Evolutionary conservation across 768 basidiomycete genomes (phyloP).

Genomic region (Hemileccinum rubropunctum): DNA sequence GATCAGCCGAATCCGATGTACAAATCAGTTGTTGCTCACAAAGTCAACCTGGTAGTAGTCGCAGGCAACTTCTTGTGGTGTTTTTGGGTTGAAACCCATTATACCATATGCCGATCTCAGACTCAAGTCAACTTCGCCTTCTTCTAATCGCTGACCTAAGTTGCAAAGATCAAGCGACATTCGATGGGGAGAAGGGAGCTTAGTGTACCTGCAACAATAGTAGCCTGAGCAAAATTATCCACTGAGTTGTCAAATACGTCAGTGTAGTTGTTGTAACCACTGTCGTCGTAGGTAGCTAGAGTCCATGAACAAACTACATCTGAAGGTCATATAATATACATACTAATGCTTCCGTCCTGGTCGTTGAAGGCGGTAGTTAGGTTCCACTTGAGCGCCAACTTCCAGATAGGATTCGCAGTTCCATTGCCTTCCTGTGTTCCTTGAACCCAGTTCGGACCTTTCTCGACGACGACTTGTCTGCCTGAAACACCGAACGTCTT

Average conservation of each 20-base stretch:
- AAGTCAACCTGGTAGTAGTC: slow-evolving; percentile 57
- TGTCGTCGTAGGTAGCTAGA: slow-evolving; percentile 53
- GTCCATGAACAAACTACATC: neutral
- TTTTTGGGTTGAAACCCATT: slow-evolving; percentile 43
- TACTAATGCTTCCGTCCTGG: slow-evolving; percentile 43
- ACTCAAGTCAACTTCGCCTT: slow-evolving; percentile 48
- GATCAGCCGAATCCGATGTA: slow-evolving; percentile 1
- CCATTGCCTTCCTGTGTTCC: slow-evolving; percentile 42
- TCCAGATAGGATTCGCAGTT: slow-evolving; percentile 52
- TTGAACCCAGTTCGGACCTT: slow-evolving; percentile 63
- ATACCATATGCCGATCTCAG: slow-evolving; percentile 54
- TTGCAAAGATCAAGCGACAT: slow-evolving; percentile 31
- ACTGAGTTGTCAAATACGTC: slow-evolving; percentile 40
- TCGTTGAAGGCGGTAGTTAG: slow-evolving; percentile 41
- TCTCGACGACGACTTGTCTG: slow-evolving; percentile 46
- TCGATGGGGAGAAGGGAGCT: slow-evolving; percentile 38
- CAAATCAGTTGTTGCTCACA: slow-evolving; percentile 11
- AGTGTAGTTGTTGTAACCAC: slow-evolving; percentile 45
- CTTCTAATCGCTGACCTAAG: slow-evolving; percentile 13
- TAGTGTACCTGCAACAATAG: slow-evolving; percentile 42
- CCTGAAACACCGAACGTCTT: slow-evolving; percentile 40
- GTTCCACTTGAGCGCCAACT: slow-evolving; percentile 53
- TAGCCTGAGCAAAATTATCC: slow-evolving; percentile 39
- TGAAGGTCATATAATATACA: slow-evolving; percentile 14
- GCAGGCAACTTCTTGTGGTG: slow-evolving; percentile 45